A percentile compares a stretch with the other conserved stretches of the same genome.
phyloP scores from a whole-genome alignment of 2,329 filamentous ascomycete genomes.

The Eutypa lata region DNA sequence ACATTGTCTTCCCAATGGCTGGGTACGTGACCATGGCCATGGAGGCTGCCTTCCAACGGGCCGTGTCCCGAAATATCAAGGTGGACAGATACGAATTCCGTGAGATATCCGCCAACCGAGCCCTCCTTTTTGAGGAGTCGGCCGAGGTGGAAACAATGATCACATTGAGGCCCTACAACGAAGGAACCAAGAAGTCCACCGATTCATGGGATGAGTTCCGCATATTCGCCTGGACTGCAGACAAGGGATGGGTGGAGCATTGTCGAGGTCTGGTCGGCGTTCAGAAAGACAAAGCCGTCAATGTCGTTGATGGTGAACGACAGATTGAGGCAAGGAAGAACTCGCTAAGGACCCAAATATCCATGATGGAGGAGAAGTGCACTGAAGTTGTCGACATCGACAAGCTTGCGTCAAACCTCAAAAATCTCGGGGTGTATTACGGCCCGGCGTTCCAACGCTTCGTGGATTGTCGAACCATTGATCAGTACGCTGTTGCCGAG shows the following conservation, averaged over 20 bases:
- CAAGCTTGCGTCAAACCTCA: conserved; percentile 44
- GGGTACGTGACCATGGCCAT: conserved; percentile 51
- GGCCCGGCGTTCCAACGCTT: conserved; percentile 50
- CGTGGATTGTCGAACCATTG: conserved; percentile 39
- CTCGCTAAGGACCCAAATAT: conserved; percentile 26
- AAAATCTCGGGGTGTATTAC: conserved; percentile 46
- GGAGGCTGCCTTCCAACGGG: conserved; percentile 41
- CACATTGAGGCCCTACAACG: conserved; percentile 39
- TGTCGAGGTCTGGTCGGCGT: conserved; percentile 50
- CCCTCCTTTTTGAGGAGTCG: conserved; percentile 46
- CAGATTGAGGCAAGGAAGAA: conserved; percentile 25
- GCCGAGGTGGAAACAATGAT: conserved; percentile 47
- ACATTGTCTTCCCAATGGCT: conserved; percentile 53
- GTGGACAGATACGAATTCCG: conserved; percentile 44
- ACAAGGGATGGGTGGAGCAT: conserved; percentile 55
- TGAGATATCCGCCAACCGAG: conserved; percentile 43
- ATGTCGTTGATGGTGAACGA: conserved; percentile 37
- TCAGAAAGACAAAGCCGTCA: conserved; percentile 27
- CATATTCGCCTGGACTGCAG: conserved; percentile 51
- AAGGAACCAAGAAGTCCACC: conserved; percentile 37
- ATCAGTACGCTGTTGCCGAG: conserved; percentile 30
- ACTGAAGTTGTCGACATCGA: conserved; percentile 27
- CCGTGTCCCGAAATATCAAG: conserved; percentile 17
- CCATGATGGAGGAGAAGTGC: conserved; percentile 24
- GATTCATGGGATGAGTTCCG: conserved; percentile 54